Conservation (phyloP, 805 yeast genomes). For the Teunomyces aglyptinius region DNA sequence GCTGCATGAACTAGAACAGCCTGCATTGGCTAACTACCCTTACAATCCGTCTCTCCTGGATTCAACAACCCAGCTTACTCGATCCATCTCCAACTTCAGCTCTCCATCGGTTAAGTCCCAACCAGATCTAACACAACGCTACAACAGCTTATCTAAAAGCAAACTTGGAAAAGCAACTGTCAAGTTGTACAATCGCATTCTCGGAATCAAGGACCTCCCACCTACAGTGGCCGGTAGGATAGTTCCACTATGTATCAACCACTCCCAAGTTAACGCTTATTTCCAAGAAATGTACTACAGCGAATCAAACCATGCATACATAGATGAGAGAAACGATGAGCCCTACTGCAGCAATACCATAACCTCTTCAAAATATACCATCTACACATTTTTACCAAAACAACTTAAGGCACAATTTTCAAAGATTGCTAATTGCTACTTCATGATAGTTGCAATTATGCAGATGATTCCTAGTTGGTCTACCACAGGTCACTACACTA, state of each 20-base stretch:
- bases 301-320: slow-evolving; percentile 26
- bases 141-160: slow-evolving; percentile 8
- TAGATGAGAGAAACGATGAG: slow-evolving; percentile 67
- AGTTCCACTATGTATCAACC: slow-evolving; percentile 61
- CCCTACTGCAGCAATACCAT: slow-evolving; percentile 68
- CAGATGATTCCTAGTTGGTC: slow-evolving; percentile 98
- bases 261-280: slow-evolving; percentile 28
- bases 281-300: slow-evolving; percentile 31
- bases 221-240: slow-evolving; percentile 69
- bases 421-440: slow-evolving; percentile 87
- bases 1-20: not conserved
- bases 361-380: slow-evolving; percentile 83
- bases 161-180: slow-evolving; percentile 13
- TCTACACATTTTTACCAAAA: slow-evolving; percentile 80
- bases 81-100: slow-evolving; percentile 13
- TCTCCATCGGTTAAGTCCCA: slow-evolving; percentile 19
- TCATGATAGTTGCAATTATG: slow-evolving; percentile 82
- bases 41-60: slow-evolving; percentile 2
- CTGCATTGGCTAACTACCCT: slow-evolving; percentile 10
- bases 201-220: slow-evolving; percentile 47
- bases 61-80: slow-evolving; percentile 24
- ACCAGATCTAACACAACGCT: slow-evolving; percentile 14
- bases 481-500: slow-evolving; percentile 92
- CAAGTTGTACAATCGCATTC: slow-evolving; percentile 31
- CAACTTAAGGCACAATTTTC: slow-evolving; percentile 90